Base-by-base conservation (phyloP, 768 basidiomycete species). In the Rhizopogon roseolus region DNA sequence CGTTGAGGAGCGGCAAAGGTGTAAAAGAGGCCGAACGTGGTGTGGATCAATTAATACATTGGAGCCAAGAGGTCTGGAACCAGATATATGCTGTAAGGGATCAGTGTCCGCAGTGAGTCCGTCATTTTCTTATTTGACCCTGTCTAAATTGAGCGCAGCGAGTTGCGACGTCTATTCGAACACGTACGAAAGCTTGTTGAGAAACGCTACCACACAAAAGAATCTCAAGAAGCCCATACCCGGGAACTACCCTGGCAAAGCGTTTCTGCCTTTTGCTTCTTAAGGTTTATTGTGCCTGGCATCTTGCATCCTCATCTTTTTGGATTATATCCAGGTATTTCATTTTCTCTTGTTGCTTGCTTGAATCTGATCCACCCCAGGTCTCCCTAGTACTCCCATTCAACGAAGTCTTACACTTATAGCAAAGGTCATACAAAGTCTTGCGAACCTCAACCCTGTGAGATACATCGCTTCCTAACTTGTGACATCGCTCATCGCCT, bases 261-360 rank as follows among this genome's bases (percentile, higher is more conserved):
- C 61, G 88, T 95, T 41, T 90, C 88, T 36, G 92, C 93, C 1
- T 94, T 95, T 65, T 84, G 88, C 65, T 95, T 94, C 70, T 77
- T 95, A 41, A 81, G 93, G 40, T 93, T 94, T 67, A 86, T 95
- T 56, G 89, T 91, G 25, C 93, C 93, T 34, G 93, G 89, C 22
- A 88, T 95, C 54, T 76, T 94, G n/a, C 82, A 90, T 65, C 93
- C 93, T 1, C 88, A 93, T 67, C 70, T 92, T 5, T 94, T 90
- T 63, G 85, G 88, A 25, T 73, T 95, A 49, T 84, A 76, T 59
- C 81, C 83, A 65, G 90, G 90, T 89, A 66, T 32, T 55, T 45
- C 7, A 55, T 46, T 22, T 32, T 32, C n/a, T 19, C 17, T 38
- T 16, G 11, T 27, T 16, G 9, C 7, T 40, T 41, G 13, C 38